Evolutionary conservation across 257 asterid genomes (phyloP).

Genomic region (Solanum bukasovii): DNA sequence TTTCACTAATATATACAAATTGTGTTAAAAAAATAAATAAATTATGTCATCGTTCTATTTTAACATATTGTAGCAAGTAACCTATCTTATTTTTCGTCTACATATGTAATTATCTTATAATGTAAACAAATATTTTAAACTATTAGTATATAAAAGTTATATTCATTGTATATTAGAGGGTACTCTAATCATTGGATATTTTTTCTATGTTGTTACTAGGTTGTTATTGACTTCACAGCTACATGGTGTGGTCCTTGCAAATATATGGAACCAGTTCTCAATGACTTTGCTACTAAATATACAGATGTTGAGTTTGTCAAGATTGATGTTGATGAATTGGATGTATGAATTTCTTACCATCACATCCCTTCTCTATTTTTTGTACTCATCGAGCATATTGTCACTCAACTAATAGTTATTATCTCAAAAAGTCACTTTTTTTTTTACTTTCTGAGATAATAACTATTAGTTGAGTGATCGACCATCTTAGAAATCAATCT

Average conservation of each 20-base stretch:
- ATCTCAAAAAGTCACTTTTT: neutral
- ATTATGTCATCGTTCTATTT: too few species aligned
- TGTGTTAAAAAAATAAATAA: too few species aligned
- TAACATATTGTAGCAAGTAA: too few species aligned
- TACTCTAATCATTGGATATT: neutral
- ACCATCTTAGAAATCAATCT: too few species aligned
- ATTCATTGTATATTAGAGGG: too few species aligned
- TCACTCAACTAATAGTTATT: neutral
- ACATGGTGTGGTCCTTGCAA: conserved; percentile 34
- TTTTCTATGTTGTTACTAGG: neutral
- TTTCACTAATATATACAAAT: too few species aligned
- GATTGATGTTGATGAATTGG: conserved; percentile 32
- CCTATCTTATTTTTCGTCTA: too few species aligned
- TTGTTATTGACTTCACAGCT: conserved; percentile 27
- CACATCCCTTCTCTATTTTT: neutral
- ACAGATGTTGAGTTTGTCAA: conserved; percentile 24
- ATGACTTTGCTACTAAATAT: conserved; percentile 13
- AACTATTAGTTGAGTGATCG: neutral
- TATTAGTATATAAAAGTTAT: too few species aligned
- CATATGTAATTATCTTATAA: too few species aligned
- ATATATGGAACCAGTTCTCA: conserved; percentile 19
- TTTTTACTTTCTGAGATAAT: too few species aligned
- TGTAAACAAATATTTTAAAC: too few species aligned
- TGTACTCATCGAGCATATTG: too few species aligned
- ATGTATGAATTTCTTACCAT: neutral